phyloP scores from a whole-genome alignment of 495 filamentous ascomycete genomes.

The Lasiosphaeria ovina region DNA sequence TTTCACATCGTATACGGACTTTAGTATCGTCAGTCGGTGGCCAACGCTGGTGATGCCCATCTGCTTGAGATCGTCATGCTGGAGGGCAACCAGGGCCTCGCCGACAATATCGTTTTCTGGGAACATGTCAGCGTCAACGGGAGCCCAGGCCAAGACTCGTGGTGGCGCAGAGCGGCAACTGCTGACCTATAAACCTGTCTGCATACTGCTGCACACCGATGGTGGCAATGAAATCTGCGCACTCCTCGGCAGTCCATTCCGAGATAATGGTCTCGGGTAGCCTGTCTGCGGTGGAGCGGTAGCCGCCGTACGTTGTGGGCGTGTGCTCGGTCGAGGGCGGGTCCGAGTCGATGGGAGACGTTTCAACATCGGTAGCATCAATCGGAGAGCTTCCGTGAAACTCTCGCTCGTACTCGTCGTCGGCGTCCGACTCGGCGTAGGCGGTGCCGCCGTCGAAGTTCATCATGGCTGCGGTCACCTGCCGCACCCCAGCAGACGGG shows the following conservation, averaged over 20 bases:
- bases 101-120: slow-evolving; percentile 92
- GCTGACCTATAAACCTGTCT: slow-evolving; percentile 67
- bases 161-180: background rate
- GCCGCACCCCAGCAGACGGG: slow-evolving; percentile 28
- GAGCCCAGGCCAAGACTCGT: background rate
- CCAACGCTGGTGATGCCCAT: slow-evolving; percentile 91
- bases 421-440: slow-evolving; percentile 85
- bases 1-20: slow-evolving; percentile 93
- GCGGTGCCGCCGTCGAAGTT: slow-evolving; percentile 58
- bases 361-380: slow-evolving; percentile 73
- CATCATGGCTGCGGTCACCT: slow-evolving; percentile 38
- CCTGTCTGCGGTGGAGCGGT: slow-evolving; percentile 61
- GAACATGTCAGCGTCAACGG: slow-evolving; percentile 28
- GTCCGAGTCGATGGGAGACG: slow-evolving; percentile 77
- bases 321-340: slow-evolving; percentile 80
- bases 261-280: slow-evolving; percentile 77
- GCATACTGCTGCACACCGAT: slow-evolving; percentile 83
- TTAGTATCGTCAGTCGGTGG: slow-evolving; percentile 90
- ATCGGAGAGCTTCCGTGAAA: slow-evolving; percentile 69
- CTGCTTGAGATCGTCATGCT: slow-evolving; percentile 90
- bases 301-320: slow-evolving; percentile 79
- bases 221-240: slow-evolving; percentile 76
- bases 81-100: slow-evolving; percentile 82
- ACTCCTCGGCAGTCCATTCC: slow-evolving; percentile 87
- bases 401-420: slow-evolving; percentile 90